These are phyloP conservation scores for Salmacisia buchloeana DNA, from an alignment of 1,284 basidiomycete genomes.

Conservation along the genomic window DNA sequence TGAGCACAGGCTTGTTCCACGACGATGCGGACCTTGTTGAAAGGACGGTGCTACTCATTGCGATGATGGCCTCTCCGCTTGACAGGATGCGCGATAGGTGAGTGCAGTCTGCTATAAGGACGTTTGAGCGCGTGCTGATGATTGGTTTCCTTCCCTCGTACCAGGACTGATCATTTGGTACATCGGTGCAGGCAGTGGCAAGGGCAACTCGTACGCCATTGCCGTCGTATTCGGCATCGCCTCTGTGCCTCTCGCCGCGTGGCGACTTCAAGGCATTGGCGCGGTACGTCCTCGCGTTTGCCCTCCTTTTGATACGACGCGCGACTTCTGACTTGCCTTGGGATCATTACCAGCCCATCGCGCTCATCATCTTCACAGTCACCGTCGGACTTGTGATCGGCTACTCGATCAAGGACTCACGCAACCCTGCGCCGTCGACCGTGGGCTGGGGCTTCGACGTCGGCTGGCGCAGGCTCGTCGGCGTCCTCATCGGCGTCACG, in stretches of 20 bases:
- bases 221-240: conserved; percentile 65
- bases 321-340: neutral
- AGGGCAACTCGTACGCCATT: conserved; percentile 64
- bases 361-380: conserved; percentile 67
- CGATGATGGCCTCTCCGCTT: neutral
- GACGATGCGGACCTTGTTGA: too few relatives aligned
- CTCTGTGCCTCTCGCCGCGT: conserved; percentile 60
- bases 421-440: conserved; percentile 31
- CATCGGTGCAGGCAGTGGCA: conserved; percentile 55
- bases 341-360: conserved; percentile 58
- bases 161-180: conserved; percentile 68
- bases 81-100: neutral
- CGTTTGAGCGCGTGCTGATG: neutral
- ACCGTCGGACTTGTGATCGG: conserved; percentile 56
- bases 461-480: conserved; percentile 54
- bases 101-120: neutral
- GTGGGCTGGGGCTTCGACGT: conserved; percentile 54
- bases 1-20: neutral
- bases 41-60: too few relatives aligned
- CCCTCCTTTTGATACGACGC: too few relatives aligned
- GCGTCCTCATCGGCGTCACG: conserved; percentile 42
- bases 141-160: conserved; percentile 41
- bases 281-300: too few relatives aligned
- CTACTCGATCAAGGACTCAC: conserved; percentile 37
- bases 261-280: conserved; percentile 68